These are phyloP conservation scores for Endothia cerciana DNA, from an alignment of 2,329 filamentous ascomycete species.

Conservation along the genomic window DNA sequence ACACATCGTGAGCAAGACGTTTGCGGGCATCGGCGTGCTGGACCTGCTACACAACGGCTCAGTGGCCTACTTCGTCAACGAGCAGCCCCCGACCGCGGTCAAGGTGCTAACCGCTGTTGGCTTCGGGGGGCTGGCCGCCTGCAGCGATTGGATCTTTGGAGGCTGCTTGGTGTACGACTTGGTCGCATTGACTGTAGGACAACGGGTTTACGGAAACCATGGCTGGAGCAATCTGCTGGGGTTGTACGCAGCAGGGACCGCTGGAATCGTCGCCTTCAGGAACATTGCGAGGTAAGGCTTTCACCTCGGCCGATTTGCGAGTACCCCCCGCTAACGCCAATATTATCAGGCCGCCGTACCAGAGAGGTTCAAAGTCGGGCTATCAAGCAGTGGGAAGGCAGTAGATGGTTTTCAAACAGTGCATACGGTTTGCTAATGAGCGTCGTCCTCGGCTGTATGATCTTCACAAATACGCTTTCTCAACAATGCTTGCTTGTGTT, in stretches of 20 bases:
- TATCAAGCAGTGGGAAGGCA: not conserved
- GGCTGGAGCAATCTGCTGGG: conserved; percentile 56
- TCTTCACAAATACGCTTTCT: too few relatives aligned
- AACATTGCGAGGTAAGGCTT: conserved; percentile 52
- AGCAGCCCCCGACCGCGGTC: conserved; percentile 48
- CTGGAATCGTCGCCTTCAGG: conserved; percentile 55
- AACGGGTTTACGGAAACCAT: conserved; percentile 46
- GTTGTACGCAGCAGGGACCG: conserved; percentile 54
- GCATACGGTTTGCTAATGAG: not conserved
- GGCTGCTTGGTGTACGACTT: conserved; percentile 63
- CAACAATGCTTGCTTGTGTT: too few relatives aligned
- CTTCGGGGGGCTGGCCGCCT: conserved; percentile 51
- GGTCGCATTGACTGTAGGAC: conserved; percentile 56
- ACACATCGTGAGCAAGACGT: conserved; percentile 61
- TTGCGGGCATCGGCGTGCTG: conserved; percentile 62
- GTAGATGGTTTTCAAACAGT: too few relatives aligned
- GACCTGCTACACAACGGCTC: conserved; percentile 63
- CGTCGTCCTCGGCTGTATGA: not conserved
- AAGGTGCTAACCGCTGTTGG: conserved; percentile 58
- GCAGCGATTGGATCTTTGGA: conserved; percentile 64
- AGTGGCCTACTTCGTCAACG: conserved; percentile 57
- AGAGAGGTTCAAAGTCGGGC: not conserved
- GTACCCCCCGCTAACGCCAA: not conserved
- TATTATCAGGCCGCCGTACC: not conserved
- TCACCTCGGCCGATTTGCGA: not conserved